Percentiles rank a stretch among this genome's conserved stretches.
These are phyloP conservation scores for Evansstolkia leycettana DNA, from an alignment of 495 filamentous ascomycete species.

Conservation along the genomic window DNA sequence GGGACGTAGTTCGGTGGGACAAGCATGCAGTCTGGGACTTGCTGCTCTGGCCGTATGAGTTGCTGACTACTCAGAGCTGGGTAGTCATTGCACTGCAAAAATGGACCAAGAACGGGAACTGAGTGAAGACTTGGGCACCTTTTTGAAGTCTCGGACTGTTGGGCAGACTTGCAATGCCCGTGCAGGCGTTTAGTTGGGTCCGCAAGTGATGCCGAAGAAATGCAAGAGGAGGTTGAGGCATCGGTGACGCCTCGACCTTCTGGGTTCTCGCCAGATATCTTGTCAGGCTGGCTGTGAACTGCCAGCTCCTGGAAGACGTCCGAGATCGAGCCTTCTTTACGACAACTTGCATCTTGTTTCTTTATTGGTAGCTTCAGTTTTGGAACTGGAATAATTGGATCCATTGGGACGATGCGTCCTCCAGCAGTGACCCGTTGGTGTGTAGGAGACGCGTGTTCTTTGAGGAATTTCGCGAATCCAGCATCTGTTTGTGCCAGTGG, in stretches of 20 bases:
- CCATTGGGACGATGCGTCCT: slow-evolving; percentile 48
- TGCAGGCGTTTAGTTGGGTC: slow-evolving; percentile 1
- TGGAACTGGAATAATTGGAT: slow-evolving; percentile 14
- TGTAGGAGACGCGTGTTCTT: slow-evolving; percentile 46
- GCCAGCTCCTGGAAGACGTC: too few species aligned
- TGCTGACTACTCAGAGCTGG: slow-evolving; percentile 1
- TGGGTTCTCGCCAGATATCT: too few species aligned
- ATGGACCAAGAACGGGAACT: neutral
- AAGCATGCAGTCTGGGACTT: slow-evolving; percentile 1
- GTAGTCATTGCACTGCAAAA: neutral
- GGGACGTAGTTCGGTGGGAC: slow-evolving; percentile 1
- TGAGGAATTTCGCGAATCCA: slow-evolving; percentile 41
- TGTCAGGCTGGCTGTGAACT: too few species aligned
- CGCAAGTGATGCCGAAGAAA: neutral
- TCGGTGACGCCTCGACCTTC: too few species aligned
- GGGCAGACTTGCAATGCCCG: neutral
- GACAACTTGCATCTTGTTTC: slow-evolving; percentile 5
- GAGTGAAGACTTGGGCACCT: neutral
- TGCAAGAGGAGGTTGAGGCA: too few species aligned
- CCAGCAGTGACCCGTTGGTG: slow-evolving; percentile 53
- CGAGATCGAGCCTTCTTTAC: slow-evolving; percentile 2
- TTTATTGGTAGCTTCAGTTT: slow-evolving; percentile 16
- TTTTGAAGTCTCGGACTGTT: slow-evolving; percentile 1
- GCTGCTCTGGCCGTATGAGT: neutral
- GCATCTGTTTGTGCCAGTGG: slow-evolving; percentile 16